phyloP scores from a whole-genome alignment of 495 filamentous ascomycete genomes.

The Polyplosphaeria fusca region DNA sequence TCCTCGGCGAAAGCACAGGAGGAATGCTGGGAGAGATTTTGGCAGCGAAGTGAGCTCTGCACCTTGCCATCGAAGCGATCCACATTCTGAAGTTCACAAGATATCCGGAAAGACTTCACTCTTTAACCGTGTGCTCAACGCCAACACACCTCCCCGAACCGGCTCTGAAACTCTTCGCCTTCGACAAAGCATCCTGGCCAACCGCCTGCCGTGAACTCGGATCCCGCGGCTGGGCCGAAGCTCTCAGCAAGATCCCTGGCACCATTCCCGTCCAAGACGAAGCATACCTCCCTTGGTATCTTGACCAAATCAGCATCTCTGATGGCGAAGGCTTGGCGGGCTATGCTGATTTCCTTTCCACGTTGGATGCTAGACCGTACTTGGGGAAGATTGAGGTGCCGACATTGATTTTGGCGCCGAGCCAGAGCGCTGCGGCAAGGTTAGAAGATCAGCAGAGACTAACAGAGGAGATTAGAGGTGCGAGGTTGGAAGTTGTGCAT shows the following conservation, averaged over 20 bases:
- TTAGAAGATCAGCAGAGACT: conserved; percentile 26
- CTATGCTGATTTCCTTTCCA: conserved; percentile 30
- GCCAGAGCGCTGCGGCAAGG: conserved; percentile 25
- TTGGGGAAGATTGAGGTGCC: conserved; percentile 26
- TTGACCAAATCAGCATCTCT: conserved; percentile 18
- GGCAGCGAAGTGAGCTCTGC: conserved; percentile 13
- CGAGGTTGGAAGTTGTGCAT: conserved; percentile 22
- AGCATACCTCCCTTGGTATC: conserved; percentile 27
- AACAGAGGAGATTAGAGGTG: conserved; percentile 1
- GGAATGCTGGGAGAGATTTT: conserved; percentile 31
- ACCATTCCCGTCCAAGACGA: conserved; percentile 21
- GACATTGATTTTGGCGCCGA: conserved; percentile 31
- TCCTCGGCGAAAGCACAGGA: conserved; percentile 31
- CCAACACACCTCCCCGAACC: conserved; percentile 29
- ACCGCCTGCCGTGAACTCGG: conserved; percentile 31
- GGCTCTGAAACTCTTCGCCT: conserved; percentile 30
- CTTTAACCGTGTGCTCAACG: conserved; percentile 30
- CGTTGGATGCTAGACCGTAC: conserved; percentile 30
- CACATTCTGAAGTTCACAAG: not conserved
- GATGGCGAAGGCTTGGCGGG: conserved; percentile 27
- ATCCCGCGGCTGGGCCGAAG: conserved; percentile 32
- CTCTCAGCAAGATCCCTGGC: conserved; percentile 24
- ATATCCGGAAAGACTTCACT: conserved; percentile 27
- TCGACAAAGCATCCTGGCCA: conserved; percentile 27
- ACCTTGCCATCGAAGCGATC: not conserved